Percentiles rank a stretch among this genome's conserved stretches.
Conservation (phyloP, 2,329 filamentous ascomycete species). For the Colletotrichum sp. region DNA sequence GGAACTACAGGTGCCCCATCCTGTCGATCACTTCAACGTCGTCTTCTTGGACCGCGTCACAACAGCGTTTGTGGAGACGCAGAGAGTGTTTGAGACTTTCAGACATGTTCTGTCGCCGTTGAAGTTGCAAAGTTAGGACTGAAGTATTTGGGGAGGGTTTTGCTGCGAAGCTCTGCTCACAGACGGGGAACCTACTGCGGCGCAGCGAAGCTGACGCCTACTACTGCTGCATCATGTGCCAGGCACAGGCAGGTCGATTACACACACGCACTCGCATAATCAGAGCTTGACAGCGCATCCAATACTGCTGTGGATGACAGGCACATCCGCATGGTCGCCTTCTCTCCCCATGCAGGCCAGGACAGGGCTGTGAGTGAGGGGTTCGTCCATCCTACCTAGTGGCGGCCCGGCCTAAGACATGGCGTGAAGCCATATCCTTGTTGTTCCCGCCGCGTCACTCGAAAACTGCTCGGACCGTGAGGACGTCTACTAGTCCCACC, state of each 20-base stretch:
- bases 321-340: background rate
- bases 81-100: background rate
- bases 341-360: background rate
- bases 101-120: conserved; percentile 2
- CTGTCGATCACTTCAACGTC: background rate
- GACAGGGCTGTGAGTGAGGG: background rate
- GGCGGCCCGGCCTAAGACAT: conserved; percentile 21
- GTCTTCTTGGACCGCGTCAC: background rate
- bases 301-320: background rate
- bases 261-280: background rate
- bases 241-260: background rate
- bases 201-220: conserved; percentile 2
- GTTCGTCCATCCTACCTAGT: background rate
- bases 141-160: background rate
- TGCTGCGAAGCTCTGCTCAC: background rate
- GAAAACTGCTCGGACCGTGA: conserved; percentile 4
- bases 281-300: background rate
- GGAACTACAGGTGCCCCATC: background rate
- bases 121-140: background rate
- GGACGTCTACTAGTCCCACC: background rate
- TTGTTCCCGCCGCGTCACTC: background rate
- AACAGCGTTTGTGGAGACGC: background rate
- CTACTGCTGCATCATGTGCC: background rate
- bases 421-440: conserved; percentile 9
- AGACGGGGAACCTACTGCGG: background rate